These are phyloP conservation scores for Suillus subluteus DNA, from an alignment of 768 basidiomycete genomes.

Conservation along the genomic window DNA sequence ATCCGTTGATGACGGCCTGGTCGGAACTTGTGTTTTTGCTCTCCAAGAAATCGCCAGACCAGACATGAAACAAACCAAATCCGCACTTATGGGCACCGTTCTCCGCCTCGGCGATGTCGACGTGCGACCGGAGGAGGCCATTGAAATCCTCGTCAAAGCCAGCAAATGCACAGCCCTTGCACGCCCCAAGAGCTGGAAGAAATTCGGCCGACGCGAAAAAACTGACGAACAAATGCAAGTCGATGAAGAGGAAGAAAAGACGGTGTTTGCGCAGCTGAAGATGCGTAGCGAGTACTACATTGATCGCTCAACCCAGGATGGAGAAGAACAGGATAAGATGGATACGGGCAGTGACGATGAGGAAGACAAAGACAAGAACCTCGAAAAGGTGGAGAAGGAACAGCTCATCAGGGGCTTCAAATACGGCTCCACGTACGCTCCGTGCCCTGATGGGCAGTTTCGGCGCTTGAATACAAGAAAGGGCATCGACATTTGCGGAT, in stretches of 20 bases:
- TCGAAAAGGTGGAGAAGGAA: slow-evolving; percentile 73
- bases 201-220: slow-evolving; percentile 53
- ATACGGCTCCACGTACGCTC: slow-evolving; percentile 88
- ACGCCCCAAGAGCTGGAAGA: slow-evolving; percentile 79
- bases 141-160: slow-evolving; percentile 73
- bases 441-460: slow-evolving; percentile 86
- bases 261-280: slow-evolving; percentile 43
- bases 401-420: slow-evolving; percentile 82
- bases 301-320: slow-evolving; percentile 44
- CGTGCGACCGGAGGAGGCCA: slow-evolving; percentile 64
- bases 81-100: slow-evolving; percentile 61
- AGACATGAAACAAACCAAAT: slow-evolving; percentile 69
- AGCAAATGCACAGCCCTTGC: slow-evolving; percentile 80
- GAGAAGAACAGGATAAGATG: slow-evolving; percentile 30
- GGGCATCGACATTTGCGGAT: slow-evolving; percentile 88
- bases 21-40: slow-evolving; percentile 35
- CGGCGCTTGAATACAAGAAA: slow-evolving; percentile 70
- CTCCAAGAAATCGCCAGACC: slow-evolving; percentile 44
- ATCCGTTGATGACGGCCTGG: slow-evolving; percentile 34
- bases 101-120: slow-evolving; percentile 82
- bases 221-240: slow-evolving; percentile 34
- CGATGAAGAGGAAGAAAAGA: slow-evolving; percentile 32
- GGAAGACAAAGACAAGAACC: slow-evolving; percentile 38
- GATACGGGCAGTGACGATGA: slow-evolving; percentile 36
- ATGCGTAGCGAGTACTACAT: slow-evolving; percentile 60